Evolutionary conservation across 805 yeast species (phyloP).

Genomic region (Zygosaccharomyces pseudorouxii): DNA sequence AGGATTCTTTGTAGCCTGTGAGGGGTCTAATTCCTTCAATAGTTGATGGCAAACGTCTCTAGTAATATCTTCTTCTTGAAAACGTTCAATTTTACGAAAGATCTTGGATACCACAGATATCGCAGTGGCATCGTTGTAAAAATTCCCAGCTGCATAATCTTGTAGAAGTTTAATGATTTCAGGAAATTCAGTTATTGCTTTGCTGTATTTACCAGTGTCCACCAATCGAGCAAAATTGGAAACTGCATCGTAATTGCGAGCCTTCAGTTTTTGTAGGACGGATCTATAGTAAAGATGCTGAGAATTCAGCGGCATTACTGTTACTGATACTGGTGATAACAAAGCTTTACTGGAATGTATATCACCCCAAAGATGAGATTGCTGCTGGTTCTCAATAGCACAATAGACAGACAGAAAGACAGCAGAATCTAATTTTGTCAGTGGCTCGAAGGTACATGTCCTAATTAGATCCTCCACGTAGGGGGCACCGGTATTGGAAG

Average conservation of each 20-base stretch:
- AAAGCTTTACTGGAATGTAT: constrained; percentile 32
- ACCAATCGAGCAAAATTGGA: constrained; percentile 25
- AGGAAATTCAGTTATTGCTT: constrained; percentile 21
- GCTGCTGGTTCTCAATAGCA: constrained; percentile 44
- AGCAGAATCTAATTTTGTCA: constrained; percentile 22
- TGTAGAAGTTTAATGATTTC: constrained; percentile 45
- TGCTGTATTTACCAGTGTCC: constrained; percentile 12
- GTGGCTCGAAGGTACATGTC: background rate
- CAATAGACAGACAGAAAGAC: constrained; percentile 44
- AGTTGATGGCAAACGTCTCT: constrained; percentile 51
- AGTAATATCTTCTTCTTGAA: constrained; percentile 43
- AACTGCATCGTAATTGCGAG: constrained; percentile 18
- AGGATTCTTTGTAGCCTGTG: constrained; percentile 42
- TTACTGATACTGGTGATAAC: constrained; percentile 41
- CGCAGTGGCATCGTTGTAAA: constrained; percentile 41
- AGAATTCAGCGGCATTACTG: constrained; percentile 41
- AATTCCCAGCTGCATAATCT: constrained; percentile 53
- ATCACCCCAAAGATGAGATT: constrained; percentile 43
- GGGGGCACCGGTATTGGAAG: background rate
- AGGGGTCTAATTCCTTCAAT: constrained; percentile 34
- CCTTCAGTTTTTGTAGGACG: constrained; percentile 31
- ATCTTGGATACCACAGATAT: constrained; percentile 46
- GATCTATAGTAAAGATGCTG: constrained; percentile 35
- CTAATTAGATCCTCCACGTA: constrained; percentile 6
- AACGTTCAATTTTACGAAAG: constrained; percentile 26